Conservation (phyloP, 2,329 filamentous ascomycete species). For the Monosporascus sp. region DNA sequence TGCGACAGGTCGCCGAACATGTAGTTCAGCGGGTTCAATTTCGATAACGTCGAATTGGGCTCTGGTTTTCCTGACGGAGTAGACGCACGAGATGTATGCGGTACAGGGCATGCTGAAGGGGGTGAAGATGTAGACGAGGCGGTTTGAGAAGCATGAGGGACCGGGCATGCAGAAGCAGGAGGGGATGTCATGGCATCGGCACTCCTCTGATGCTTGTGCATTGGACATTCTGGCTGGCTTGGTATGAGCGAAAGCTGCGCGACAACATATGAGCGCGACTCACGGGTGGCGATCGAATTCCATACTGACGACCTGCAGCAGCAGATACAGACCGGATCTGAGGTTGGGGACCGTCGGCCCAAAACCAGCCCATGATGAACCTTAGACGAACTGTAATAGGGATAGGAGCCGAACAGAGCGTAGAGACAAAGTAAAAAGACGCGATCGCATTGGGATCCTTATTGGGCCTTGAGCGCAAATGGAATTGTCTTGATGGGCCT, state of each 20-base stretch:
- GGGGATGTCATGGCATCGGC: constrained; percentile 38
- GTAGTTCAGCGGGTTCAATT: constrained; percentile 75
- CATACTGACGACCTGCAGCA: constrained; percentile 7
- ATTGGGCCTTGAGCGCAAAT: no score
- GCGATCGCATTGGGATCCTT: no score
- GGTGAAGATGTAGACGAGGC: constrained; percentile 17
- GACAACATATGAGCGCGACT: constrained; percentile 10
- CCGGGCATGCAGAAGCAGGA: constrained; percentile 25
- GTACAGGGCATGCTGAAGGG: constrained; percentile 40
- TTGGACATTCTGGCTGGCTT: constrained; percentile 47
- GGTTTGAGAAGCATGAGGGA: constrained; percentile 18
- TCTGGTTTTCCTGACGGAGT: constrained; percentile 24
- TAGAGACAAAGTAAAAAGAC: no score
- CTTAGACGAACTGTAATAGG: no score
- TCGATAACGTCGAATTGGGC: constrained; percentile 45
- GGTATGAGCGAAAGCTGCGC: neutral
- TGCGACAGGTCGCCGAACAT: constrained; percentile 90
- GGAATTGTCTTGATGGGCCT: no score
- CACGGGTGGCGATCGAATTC: constrained; percentile 35
- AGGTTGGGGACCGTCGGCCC: constrained; percentile 46
- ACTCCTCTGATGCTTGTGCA: constrained; percentile 46
- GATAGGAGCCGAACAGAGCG: no score
- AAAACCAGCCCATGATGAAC: constrained; percentile 57
- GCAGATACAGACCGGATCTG: constrained; percentile 7
- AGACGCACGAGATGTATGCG: constrained; percentile 30